phyloP scores from a whole-genome alignment of 2,329 filamentous ascomycete genomes.

The Xylaria sp. region DNA sequence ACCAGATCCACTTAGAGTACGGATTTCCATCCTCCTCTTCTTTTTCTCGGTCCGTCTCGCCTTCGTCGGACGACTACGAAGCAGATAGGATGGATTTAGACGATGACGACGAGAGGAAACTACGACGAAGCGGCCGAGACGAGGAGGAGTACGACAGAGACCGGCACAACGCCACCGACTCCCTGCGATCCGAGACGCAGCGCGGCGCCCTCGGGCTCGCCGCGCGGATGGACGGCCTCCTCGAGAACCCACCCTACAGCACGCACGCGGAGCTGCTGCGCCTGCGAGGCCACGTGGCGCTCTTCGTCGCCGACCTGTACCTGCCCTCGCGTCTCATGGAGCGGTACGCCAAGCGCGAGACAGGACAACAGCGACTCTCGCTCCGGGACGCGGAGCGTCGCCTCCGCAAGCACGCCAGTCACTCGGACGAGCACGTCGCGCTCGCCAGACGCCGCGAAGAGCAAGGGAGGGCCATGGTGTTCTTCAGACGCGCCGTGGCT shows the following conservation, averaged over 20 bases:
- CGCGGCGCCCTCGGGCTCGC: slow-evolving; percentile 70
- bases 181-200: slow-evolving; percentile 62
- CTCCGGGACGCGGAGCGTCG: slow-evolving; percentile 40
- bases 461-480: slow-evolving; percentile 49
- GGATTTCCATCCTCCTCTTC: slow-evolving; percentile 9
- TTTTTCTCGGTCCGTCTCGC: slow-evolving; percentile 1
- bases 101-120: slow-evolving; percentile 6
- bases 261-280: slow-evolving; percentile 73
- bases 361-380: slow-evolving; percentile 23
- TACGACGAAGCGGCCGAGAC: slow-evolving; percentile 34
- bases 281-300: slow-evolving; percentile 76
- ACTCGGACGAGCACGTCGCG: slow-evolving; percentile 45
- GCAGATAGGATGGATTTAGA: slow-evolving; percentile 29
- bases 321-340: slow-evolving; percentile 53
- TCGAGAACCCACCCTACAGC: slow-evolving; percentile 76
- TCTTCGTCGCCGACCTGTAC: slow-evolving; percentile 78
- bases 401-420: slow-evolving; percentile 27
- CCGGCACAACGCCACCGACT: slow-evolving; percentile 50
- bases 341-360: not conserved
- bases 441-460: slow-evolving; percentile 49
- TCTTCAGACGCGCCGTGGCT: slow-evolving; percentile 53
- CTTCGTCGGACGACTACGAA: slow-evolving; percentile 30
- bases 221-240: slow-evolving; percentile 74
- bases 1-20: slow-evolving; percentile 45
- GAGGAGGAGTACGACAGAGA: slow-evolving; percentile 26